Evolutionary conservation across 2,329 filamentous ascomycete genomes (phyloP).

Genomic region (Paecilomyces niveus): DNA sequence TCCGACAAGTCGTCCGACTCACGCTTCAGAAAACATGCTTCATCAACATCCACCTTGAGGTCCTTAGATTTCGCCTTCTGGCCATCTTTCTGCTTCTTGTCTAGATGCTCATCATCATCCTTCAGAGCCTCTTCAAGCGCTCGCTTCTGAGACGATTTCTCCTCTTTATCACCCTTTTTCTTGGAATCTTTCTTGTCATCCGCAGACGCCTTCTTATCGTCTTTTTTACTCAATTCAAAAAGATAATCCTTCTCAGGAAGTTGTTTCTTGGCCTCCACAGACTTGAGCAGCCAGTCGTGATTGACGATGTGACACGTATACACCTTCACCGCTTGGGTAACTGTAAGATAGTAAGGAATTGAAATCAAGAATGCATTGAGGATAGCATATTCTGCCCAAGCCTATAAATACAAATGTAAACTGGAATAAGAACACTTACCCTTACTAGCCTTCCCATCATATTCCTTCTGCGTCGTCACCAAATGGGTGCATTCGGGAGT

Average conservation of each 20-base stretch:
- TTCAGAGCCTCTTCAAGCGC: conserved; percentile 10
- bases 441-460: conserved; percentile 27
- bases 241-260: conserved; percentile 34
- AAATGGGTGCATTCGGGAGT: conserved; percentile 30
- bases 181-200: conserved; percentile 15
- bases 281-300: conserved; percentile 55
- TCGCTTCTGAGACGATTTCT: conserved; percentile 19
- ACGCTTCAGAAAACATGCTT: conserved; percentile 28
- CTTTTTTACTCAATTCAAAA: conserved; percentile 12
- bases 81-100: conserved; percentile 37
- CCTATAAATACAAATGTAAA: too few species aligned
- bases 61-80: conserved; percentile 38
- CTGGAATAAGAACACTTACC: conserved; percentile 15
- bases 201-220: conserved; percentile 2
- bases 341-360: conserved; percentile 2
- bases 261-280: conserved; percentile 35
- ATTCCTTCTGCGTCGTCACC: conserved; percentile 29
- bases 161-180: conserved; percentile 15
- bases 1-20: conserved; percentile 2
- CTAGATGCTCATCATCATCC: conserved; percentile 14
- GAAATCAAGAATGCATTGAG: too few species aligned
- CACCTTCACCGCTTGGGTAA: conserved; percentile 36
- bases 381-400: too few species aligned
- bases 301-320: conserved; percentile 47
- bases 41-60: conserved; percentile 43